Base-by-base conservation (phyloP, 805 yeast species). In the Zygosaccharomyces kombuchaensis region DNA sequence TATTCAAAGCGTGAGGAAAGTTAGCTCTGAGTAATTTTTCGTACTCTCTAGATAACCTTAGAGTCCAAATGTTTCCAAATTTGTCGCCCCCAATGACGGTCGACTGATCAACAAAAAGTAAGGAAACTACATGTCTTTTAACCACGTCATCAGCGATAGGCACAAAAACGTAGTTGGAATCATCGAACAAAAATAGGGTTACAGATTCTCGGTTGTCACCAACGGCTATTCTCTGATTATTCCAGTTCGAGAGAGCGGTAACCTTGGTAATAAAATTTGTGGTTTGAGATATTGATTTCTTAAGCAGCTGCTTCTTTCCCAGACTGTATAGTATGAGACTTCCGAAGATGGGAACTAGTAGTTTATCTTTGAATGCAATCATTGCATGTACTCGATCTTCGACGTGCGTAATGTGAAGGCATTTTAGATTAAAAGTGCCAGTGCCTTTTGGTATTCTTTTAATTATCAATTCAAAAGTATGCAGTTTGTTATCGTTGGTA, bases 41-140 rank as follows among this genome's bases (percentile, higher is more conserved):
- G 0, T 73, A 69, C 4, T 71, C 67, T n/a, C 66, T 66, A 0
- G 84, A 77, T 34, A 84, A 64, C 47, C 96, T 69, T 34, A 87
- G 65, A 1, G 86, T 75, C 65, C 83, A 81, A 0, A 89, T 38
- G 55, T 84, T 87, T 0, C 98, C 97, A 65, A 85, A 88, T 58
- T 81, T 82, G 61, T 93, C 98, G 10, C 96, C 96, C 1, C 87
- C 87, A 34, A 84, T 69, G 1, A 85, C 77, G 0, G 96, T 88
- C 45, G 80, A 80, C 50, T 79, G 76, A 60, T 93, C 98, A 4
- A 93, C 65, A 52, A 78, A 66, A 2, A 72, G 58, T 35, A 84
- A 54, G 2, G 80, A 55, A 0, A 95, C 83, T 3, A 84, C 73
- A 57, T 84, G 85, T 26, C 96, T 69, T 27, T 81, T 72, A 31